Conservation (phyloP, 345 rosid genomes). For the Sisymbrium irio region DNA sequence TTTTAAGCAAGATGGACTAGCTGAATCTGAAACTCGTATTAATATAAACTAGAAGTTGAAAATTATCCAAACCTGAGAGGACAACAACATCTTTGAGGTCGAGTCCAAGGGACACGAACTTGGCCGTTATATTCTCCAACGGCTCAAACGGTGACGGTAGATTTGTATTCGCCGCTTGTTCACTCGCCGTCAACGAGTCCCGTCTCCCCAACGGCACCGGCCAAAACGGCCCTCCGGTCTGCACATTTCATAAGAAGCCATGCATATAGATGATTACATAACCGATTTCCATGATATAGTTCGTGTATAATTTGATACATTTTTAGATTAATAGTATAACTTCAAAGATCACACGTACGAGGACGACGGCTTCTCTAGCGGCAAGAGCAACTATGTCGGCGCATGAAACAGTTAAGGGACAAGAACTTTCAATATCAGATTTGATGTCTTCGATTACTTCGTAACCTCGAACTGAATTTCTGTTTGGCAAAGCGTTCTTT, state of each 20-base stretch:
- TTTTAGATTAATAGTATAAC: neutral
- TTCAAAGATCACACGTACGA: constrained; percentile 40
- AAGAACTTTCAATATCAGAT: constrained; percentile 58
- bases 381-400: constrained; percentile 74
- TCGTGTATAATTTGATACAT: neutral
- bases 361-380: constrained; percentile 68
- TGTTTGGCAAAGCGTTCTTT: constrained; percentile 66
- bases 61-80: constrained; percentile 63
- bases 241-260: constrained; percentile 1
- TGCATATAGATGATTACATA: neutral
- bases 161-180: constrained; percentile 62
- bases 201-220: constrained; percentile 55
- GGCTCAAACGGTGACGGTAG: constrained; percentile 78
- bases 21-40: neutral
- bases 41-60: neutral
- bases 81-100: constrained; percentile 82
- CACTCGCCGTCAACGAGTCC: constrained; percentile 68
- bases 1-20: neutral
- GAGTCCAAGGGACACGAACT: constrained; percentile 74
- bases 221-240: constrained; percentile 86
- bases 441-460: constrained; percentile 73
- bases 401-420: constrained; percentile 75
- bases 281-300: neutral
- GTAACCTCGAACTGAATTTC: constrained; percentile 69
- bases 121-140: constrained; percentile 56